Evolutionary conservation across 2,329 filamentous ascomycete species (phyloP), one percentile per base, ranked within the genome.

Genomic region (Penicillium hordei): DNA sequence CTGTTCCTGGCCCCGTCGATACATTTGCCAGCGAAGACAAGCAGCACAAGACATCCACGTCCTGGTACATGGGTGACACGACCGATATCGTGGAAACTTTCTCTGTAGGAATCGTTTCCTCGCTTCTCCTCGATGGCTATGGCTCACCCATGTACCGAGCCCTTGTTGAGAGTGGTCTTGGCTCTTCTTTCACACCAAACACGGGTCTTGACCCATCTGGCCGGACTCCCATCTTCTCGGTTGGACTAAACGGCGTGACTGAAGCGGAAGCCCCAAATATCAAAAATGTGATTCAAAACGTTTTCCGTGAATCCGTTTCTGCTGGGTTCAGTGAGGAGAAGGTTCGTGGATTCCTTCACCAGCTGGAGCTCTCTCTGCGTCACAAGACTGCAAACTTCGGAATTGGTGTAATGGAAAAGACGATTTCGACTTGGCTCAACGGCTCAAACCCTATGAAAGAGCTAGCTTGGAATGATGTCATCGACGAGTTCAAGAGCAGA

Each of bases 371-470:
- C n/a, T 84, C 88, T 0, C 78, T 97, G 48, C 97, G 97, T 77
- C 92, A 99, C 78, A 97, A 97, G 81, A 97, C 92, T 0, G 91
- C 94, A 54, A 92, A 89, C 68, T 99, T 99, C 70, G 94, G 94
- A 15, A 91, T 97, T 82, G 88, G 88, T 19, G 84, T 97, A 52
- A 86, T 99, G 75, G 91, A 96, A 66, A 86, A 93, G 42, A 82
- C 97, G 8, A 90, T 96, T 71, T 89, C 91, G 2, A 88, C 89
- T 58, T 99, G 94, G 94, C 97, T 99, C 76, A 95, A 94, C 57
- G 94, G 93, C 5, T 87, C 92, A 4, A 91, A 97, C 72, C 93
- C 94, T 0, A 95, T 97, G 75, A 88, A 96, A 64, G 88, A 91
- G 13, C 80, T 99, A 36, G 89, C 91, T 2, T 97, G 93, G 91